Conservation (phyloP, 208 protist genomes). For the Trichomonas vaginalis region DNA sequence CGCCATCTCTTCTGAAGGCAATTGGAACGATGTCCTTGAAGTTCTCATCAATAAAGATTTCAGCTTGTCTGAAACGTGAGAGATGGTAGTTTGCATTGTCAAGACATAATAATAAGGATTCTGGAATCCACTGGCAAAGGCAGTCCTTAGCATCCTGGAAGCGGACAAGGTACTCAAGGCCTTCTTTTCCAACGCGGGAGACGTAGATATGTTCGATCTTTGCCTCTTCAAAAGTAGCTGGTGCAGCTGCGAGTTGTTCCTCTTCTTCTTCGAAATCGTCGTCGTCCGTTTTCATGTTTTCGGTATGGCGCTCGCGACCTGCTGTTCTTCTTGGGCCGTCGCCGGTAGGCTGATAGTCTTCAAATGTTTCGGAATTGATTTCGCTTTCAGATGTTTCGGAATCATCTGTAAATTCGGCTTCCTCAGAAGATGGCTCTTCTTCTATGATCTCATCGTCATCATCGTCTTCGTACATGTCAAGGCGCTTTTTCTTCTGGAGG, state of each 20-base stretch:
- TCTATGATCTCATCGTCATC: not conserved
- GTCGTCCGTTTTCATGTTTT: not conserved
- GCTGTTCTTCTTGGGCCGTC: not conserved
- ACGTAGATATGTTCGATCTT: not conserved
- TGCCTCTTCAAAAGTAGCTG: not conserved
- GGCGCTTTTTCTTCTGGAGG: not conserved
- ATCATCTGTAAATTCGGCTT: not conserved
- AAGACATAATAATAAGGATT: not conserved
- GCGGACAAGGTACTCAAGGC: not conserved
- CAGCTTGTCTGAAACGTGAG: not conserved
- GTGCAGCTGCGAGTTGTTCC: too few species aligned
- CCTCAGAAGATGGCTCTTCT: not conserved
- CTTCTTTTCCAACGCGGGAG: not conserved
- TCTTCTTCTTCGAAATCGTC: not conserved
- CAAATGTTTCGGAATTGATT: not conserved
- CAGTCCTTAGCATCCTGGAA: not conserved
- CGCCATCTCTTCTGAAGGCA: not conserved
- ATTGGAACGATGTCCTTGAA: not conserved
- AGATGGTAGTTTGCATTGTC: not conserved
- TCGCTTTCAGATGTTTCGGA: not conserved
- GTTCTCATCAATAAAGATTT: not conserved
- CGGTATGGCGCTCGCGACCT: not conserved
- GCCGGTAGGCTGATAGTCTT: not conserved
- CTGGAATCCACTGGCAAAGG: not conserved
- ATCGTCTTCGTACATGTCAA: not conserved